Evolutionary conservation across 345 rosid genomes (phyloP).

Genomic region (Eucalyptus regnans): DNA sequence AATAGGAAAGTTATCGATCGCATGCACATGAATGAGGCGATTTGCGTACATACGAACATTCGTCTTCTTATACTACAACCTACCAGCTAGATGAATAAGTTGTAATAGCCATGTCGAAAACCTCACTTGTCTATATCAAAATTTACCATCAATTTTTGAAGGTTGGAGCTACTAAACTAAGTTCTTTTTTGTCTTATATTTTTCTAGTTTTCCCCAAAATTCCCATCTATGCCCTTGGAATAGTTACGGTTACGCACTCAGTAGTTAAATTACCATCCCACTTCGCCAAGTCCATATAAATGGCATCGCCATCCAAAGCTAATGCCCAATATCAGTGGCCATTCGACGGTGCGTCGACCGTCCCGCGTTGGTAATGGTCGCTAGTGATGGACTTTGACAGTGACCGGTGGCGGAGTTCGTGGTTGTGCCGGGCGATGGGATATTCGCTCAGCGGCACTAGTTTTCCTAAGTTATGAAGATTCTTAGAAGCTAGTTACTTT

Average conservation of each 20-base stretch:
- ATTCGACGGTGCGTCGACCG: background rate
- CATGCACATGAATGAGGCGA: background rate
- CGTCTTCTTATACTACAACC: background rate
- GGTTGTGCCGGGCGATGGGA: background rate
- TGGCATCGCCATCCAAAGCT: background rate
- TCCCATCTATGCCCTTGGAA: background rate
- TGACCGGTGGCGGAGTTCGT: background rate
- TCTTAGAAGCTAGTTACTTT: background rate
- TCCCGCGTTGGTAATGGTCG: background rate
- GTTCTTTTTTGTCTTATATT: background rate
- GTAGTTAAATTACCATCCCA: background rate
- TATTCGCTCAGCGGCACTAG: background rate
- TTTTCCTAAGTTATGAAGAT: background rate
- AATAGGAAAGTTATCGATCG: background rate
- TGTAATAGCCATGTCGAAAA: background rate
- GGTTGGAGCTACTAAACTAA: background rate
- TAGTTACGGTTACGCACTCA: background rate
- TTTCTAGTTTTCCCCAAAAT: background rate
- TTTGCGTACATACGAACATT: background rate
- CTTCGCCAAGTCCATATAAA: background rate
- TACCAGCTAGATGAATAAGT: background rate
- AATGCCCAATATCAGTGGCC: background rate
- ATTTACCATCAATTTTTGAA: background rate
- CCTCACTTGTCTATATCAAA: background rate
- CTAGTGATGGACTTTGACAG: background rate